These are phyloP conservation scores for Scheffersomyces stambukii DNA, from an alignment of 1,139 yeast species.

Conservation along the genomic window DNA sequence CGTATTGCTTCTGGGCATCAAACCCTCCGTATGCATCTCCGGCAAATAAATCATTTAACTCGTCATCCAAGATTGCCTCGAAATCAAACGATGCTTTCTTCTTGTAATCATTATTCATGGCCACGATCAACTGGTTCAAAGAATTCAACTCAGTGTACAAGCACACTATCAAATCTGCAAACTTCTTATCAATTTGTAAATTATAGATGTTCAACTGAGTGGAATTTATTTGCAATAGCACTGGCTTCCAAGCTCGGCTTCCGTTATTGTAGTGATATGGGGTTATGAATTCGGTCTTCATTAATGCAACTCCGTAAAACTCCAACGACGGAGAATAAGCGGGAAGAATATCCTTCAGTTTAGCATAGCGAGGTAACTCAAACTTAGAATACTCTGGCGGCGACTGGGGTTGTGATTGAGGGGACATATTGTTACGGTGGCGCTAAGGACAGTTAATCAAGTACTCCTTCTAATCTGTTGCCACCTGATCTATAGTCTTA, in stretches of 20 bases:
- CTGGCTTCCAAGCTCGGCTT: slow-evolving; percentile 42
- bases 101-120: slow-evolving; percentile 14
- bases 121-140: slow-evolving; percentile 12
- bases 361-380: slow-evolving; percentile 16
- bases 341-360: slow-evolving; percentile 27
- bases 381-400: slow-evolving; percentile 4
- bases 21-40: slow-evolving; percentile 26
- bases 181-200: slow-evolving; percentile 21
- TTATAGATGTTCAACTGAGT: slow-evolving; percentile 50
- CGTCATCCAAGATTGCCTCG: slow-evolving; percentile 6
- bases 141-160: slow-evolving; percentile 28
- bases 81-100: slow-evolving; percentile 7
- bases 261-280: slow-evolving; percentile 32
- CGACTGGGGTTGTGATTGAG: slow-evolving; percentile 1
- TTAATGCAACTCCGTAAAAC: slow-evolving; percentile 29
- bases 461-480: background rate
- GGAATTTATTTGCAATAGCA: slow-evolving; percentile 51
- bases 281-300: slow-evolving; percentile 34
- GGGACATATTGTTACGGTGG: slow-evolving; percentile 1
- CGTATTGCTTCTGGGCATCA: slow-evolving; percentile 3
- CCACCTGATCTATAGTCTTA: background rate
- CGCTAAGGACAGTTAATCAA: background rate
- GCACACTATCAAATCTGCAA: slow-evolving; percentile 24
- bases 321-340: slow-evolving; percentile 29
- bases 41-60: slow-evolving; percentile 14